Percentiles rank a stretch among this genome's conserved stretches.
Conservation (phyloP, 2,329 filamentous ascomycete species). For the Myotisia sp. region DNA sequence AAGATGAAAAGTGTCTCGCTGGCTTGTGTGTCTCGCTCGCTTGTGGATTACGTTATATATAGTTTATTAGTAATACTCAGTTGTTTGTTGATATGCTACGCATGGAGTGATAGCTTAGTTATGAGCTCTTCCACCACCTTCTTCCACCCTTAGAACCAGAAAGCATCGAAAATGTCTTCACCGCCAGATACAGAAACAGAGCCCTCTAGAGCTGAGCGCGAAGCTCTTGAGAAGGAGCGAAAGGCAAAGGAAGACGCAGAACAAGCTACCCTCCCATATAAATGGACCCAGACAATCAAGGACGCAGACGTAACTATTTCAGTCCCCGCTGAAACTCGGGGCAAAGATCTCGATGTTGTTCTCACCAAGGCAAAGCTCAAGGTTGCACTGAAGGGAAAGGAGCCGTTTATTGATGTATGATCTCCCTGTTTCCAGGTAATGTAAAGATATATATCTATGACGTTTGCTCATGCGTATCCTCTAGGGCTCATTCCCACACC, state of each 20-base stretch:
- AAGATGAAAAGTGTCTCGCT: no score
- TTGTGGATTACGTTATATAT: no score
- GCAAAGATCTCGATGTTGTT: constrained; percentile 65
- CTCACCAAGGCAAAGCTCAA: constrained; percentile 65
- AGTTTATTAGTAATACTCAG: no score
- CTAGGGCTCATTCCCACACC: constrained; percentile 71
- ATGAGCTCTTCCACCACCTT: no score
- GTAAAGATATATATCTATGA: not conserved
- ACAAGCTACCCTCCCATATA: constrained; percentile 85
- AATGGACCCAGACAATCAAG: constrained; percentile 86
- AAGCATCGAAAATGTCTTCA: constrained; percentile 21
- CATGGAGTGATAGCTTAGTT: no score
- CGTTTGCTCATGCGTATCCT: not conserved
- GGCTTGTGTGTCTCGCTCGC: no score
- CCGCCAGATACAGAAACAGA: constrained; percentile 18
- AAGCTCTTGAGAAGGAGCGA: constrained; percentile 40
- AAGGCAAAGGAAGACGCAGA: constrained; percentile 67
- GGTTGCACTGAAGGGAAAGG: constrained; percentile 77
- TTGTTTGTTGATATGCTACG: no score
- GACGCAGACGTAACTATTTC: constrained; percentile 69
- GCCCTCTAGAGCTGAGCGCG: constrained; percentile 32
- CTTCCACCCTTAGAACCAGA: no score
- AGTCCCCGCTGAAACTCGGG: constrained; percentile 72
- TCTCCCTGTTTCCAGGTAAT: not conserved
- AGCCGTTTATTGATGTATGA: constrained; percentile 64